These are phyloP conservation scores for Euphrasia arctica DNA, from an alignment of 305 asterid genomes.

Conservation along the genomic window DNA sequence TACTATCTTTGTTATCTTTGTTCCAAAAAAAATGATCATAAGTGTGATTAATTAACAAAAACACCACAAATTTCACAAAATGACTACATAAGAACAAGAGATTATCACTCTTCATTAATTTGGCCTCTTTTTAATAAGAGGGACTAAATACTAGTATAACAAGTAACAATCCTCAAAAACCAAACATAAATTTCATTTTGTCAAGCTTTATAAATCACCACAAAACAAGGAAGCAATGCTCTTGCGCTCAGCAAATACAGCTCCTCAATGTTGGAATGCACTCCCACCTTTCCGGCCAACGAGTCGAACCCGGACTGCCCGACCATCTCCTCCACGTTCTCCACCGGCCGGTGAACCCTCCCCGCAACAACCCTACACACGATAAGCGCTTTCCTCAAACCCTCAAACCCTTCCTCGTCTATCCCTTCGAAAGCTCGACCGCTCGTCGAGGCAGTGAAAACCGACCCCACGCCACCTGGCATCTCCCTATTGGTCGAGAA, in stretches of 20 bases:
- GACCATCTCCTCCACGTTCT: slow-evolving; percentile 58
- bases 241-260: slow-evolving; percentile 72
- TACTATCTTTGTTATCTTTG: no score
- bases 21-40: no score
- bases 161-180: neutral
- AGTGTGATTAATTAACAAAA: no score
- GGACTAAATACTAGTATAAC: neutral
- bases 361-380: slow-evolving; percentile 96
- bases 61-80: no score
- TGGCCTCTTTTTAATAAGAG: neutral
- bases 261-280: slow-evolving; percentile 74
- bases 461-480: slow-evolving; percentile 45
- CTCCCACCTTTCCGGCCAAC: slow-evolving; percentile 79
- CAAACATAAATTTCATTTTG: neutral
- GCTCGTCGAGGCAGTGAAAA: slow-evolving; percentile 85
- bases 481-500: slow-evolving; percentile 47
- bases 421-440: slow-evolving; percentile 67
- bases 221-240: slow-evolving; percentile 95
- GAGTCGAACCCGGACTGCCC: slow-evolving; percentile 86
- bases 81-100: no score
- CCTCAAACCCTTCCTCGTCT: slow-evolving; percentile 21
- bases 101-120: no score
- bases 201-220: slow-evolving; percentile 61
- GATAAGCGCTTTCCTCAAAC: slow-evolving; percentile 51
- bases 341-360: slow-evolving; percentile 84